Conservation (phyloP, 331 rosid species). For the Quercus tomentella region DNA sequence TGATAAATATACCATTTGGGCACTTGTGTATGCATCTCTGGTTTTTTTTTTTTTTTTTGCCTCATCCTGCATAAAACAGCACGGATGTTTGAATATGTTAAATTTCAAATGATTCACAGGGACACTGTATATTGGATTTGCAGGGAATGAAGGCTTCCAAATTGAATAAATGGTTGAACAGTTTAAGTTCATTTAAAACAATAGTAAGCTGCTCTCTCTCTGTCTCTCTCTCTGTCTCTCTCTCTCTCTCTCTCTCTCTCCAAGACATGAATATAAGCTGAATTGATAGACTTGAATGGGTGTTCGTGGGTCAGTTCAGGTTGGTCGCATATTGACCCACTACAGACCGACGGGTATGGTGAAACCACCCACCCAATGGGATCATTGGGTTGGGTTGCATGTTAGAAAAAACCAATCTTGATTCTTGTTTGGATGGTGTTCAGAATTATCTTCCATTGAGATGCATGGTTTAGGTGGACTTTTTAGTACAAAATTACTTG, state of each 20-base stretch:
- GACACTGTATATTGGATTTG: not conserved
- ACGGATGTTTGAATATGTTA: not conserved
- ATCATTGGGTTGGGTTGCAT: too few species aligned
- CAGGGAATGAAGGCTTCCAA: slow-evolving; percentile 7
- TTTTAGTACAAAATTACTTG: too few species aligned
- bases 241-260: too few species aligned
- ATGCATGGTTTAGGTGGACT: too few species aligned
- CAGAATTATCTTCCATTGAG: too few species aligned
- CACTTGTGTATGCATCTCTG: not conserved
- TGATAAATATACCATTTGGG: not conserved
- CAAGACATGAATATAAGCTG: not conserved
- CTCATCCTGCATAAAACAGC: not conserved
- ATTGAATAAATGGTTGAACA: not conserved
- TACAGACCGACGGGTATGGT: too few species aligned
- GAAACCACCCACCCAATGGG: too few species aligned
- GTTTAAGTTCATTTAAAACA: not conserved
- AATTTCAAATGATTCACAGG: not conserved
- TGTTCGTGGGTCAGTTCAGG: too few species aligned
- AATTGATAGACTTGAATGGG: not conserved
- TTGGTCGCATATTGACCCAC: too few species aligned
- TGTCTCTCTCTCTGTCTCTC: not conserved
- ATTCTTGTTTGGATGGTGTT: too few species aligned
- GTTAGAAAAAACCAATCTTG: too few species aligned
- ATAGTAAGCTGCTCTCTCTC: not conserved
- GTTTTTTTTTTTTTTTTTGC: too few species aligned